Conservation (phyloP, 179 eudicot genomes). For the Amaranthus tricolor region DNA sequence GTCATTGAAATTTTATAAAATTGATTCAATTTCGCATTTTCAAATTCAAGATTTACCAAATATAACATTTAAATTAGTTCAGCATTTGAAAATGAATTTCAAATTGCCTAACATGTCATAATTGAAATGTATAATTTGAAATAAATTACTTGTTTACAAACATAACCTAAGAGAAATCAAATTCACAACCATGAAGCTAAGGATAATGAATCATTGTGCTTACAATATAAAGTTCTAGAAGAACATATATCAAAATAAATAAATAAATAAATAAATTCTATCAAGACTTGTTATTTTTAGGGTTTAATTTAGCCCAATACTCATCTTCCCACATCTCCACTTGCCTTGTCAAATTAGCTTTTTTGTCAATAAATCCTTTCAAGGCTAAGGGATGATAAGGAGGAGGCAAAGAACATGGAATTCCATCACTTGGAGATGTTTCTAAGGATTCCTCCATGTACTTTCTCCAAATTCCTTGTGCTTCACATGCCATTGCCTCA, state of each 20-base stretch:
- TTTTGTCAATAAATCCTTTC: constrained; percentile 23
- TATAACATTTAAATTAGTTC: too few species aligned
- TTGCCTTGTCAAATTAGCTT: constrained; percentile 34
- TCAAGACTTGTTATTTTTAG: background rate
- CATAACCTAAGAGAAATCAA: too few species aligned
- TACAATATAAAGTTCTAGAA: background rate
- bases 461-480: constrained; percentile 31
- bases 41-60: too few species aligned
- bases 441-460: constrained; percentile 37
- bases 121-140: too few species aligned
- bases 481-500: constrained; percentile 38
- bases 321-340: constrained; percentile 49
- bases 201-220: too few species aligned
- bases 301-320: constrained; percentile 24
- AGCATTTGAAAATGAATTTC: too few species aligned
- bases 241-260: too few species aligned
- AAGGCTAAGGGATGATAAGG: constrained; percentile 35
- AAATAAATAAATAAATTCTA: background rate
- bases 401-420: constrained; percentile 42
- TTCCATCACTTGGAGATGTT: constrained; percentile 27
- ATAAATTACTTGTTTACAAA: too few species aligned
- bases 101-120: too few species aligned
- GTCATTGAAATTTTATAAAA: too few species aligned
- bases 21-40: too few species aligned
- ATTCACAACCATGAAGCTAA: too few species aligned